phyloP scores from a whole-genome alignment of 345 rosid genomes.

The Iberis pinnata region DNA sequence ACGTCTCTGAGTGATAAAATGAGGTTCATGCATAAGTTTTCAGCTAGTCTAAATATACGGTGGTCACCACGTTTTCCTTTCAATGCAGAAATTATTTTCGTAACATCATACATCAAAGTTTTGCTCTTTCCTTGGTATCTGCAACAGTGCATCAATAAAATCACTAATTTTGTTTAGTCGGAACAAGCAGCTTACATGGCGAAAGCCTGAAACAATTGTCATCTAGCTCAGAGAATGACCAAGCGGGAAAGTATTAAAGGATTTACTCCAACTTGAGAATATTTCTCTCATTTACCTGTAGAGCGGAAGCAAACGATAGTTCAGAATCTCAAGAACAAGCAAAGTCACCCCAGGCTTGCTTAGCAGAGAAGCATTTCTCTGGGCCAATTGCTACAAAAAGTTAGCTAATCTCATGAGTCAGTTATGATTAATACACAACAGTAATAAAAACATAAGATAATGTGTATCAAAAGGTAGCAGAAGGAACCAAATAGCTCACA shows the following conservation, averaged over 20 bases:
- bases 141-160: constrained; percentile 26
- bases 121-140: constrained; percentile 96
- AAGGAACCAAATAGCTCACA: constrained; percentile 43
- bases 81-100: constrained; percentile 83
- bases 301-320: constrained; percentile 90
- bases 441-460: background rate
- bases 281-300: constrained; percentile 52
- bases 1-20: constrained; percentile 87
- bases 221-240: constrained; percentile 5
- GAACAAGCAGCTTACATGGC: constrained; percentile 7
- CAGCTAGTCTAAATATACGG: constrained; percentile 85
- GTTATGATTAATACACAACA: constrained; percentile 1
- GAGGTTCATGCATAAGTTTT: constrained; percentile 88
- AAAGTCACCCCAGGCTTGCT: constrained; percentile 93
- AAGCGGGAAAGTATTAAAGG: constrained; percentile 7
- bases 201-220: background rate
- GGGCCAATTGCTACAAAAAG: constrained; percentile 77
- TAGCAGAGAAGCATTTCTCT: constrained; percentile 66
- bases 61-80: constrained; percentile 98
- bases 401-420: constrained; percentile 17
- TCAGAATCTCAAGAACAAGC: constrained; percentile 84
- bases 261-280: constrained; percentile 9
- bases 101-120: constrained; percentile 85
- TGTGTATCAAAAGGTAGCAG: constrained; percentile 4
- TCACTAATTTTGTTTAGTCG: constrained; percentile 8